These are phyloP conservation scores for Groenewaldozyma salmanticensis DNA, from an alignment of 805 yeast species.

Conservation along the genomic window DNA sequence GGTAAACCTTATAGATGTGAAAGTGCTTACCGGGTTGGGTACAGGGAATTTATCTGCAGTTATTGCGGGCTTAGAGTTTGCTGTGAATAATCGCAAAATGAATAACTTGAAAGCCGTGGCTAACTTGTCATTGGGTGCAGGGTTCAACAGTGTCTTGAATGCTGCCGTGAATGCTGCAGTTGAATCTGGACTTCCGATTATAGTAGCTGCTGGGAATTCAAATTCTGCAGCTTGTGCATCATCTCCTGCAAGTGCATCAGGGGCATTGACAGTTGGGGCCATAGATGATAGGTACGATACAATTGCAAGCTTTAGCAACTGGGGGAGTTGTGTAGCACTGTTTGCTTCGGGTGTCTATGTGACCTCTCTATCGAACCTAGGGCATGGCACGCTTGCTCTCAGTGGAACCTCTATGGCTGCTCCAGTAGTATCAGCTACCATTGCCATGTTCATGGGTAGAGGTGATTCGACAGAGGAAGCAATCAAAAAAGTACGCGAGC, in stretches of 20 bases:
- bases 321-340: conserved; percentile 81
- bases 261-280: conserved; percentile 82
- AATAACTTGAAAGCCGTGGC: conserved; percentile 46
- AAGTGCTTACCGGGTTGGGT: conserved; percentile 60
- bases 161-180: conserved; percentile 69
- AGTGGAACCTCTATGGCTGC: conserved; percentile 26
- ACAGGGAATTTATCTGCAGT: conserved; percentile 43
- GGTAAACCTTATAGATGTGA: conserved; percentile 56
- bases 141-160: conserved; percentile 54
- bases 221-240: conserved; percentile 67
- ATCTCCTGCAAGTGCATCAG: conserved; percentile 72
- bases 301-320: conserved; percentile 71
- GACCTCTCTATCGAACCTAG: conserved; percentile 21
- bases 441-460: conserved; percentile 23
- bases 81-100: conserved; percentile 21
- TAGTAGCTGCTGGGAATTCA: conserved; percentile 75
- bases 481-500: conserved; percentile 13
- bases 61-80: conserved; percentile 29
- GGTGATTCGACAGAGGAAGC: conserved; percentile 23
- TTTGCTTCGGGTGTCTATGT: conserved; percentile 74
- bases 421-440: conserved; percentile 23
- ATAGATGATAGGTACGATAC: conserved; percentile 63
- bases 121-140: conserved; percentile 74
- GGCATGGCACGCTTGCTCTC: conserved; percentile 13
- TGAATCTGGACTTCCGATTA: conserved; percentile 48